These are phyloP conservation scores for Metschnikowia anglica DNA, from an alignment of 805 yeast species.

Conservation along the genomic window DNA sequence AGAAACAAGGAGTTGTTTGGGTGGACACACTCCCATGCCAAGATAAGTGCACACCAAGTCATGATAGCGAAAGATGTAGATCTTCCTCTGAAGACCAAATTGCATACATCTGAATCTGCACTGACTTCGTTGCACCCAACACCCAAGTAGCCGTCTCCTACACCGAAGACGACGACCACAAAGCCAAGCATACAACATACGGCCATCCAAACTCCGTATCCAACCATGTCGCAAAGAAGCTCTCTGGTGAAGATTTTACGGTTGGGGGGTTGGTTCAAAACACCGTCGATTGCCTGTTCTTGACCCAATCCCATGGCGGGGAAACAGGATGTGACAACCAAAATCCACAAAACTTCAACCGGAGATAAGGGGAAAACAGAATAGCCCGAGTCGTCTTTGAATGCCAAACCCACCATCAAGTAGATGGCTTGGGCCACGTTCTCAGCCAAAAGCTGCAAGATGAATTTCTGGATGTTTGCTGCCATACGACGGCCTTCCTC, in stretches of 20 bases:
- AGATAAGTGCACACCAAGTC: conserved; percentile 43
- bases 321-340: conserved; percentile 24
- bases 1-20: conserved; percentile 34
- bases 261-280: conserved; percentile 39
- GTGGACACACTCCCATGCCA: conserved; percentile 44
- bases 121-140: conserved; percentile 32
- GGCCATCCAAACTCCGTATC: conserved; percentile 44
- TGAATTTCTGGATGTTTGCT: conserved; percentile 23
- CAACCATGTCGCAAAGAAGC: conserved; percentile 42
- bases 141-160: conserved; percentile 42
- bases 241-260: conserved; percentile 41
- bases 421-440: conserved; percentile 53
- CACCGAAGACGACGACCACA: conserved; percentile 37
- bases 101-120: conserved; percentile 23
- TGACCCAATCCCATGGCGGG: conserved; percentile 31
- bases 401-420: conserved; percentile 72
- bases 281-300: conserved; percentile 40
- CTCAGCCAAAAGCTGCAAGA: conserved; percentile 24
- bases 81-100: conserved; percentile 39
- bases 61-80: conserved; percentile 39
- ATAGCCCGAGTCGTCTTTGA: conserved; percentile 56
- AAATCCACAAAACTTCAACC: conserved; percentile 27
- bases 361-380: conserved; percentile 78
- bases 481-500: conserved; percentile 29
- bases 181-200: conserved; percentile 39